Base-by-base conservation (phyloP, 1,284 basidiomycete species). In the Somion occarium region DNA sequence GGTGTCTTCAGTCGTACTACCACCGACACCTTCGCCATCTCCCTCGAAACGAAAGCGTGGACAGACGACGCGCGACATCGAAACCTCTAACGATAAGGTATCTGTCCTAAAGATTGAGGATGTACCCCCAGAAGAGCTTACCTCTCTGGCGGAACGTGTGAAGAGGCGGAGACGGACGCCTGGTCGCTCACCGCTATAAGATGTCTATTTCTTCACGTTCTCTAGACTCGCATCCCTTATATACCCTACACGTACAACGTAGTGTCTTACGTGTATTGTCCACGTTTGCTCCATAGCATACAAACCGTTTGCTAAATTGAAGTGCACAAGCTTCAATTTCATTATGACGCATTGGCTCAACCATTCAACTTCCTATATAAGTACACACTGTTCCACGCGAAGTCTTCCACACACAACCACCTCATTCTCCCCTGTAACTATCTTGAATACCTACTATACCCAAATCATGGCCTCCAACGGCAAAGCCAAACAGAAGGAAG, bases 401-500 rank as follows among this genome's bases (percentile, higher is more conserved):
- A n/a, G n/a, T n/a, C n/a, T n/a, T n/a, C n/a, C n/a, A n/a, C n/a
- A n/a, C n/a, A n/a, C n/a, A n/a, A n/a, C n/a, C n/a, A n/a, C n/a
- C n/a, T n/a, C n/a, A n/a, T n/a, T n/a, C n/a, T n/a, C n/a, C n/a
- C n/a, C n/a, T n/a, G n/a, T n/a, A n/a, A n/a, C n/a, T n/a, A n/a
- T n/a, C n/a, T n/a, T n/a, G n/a, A n/a, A n/a, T 4, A 25, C 5
- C 24, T 27, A 20, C 22, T 49, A 51, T 39, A 30, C 18, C 58
- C 59, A 56, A 52, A 56, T 20, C 53, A 62, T 59, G 27, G 54
- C 63, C 13, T 63, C 65, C 7, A 65, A 66, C 20, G 65, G 67
- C 20, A 68, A 71, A 30, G 68, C 69, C 38, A 67, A 66, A 38
- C 66, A 67, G 39, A 74, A 74, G 56, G 71, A 75, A 54, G 67